These are phyloP conservation scores for Exophiala mesophila DNA, from an alignment of 2,329 filamentous ascomycete species.

Conservation along the genomic window DNA sequence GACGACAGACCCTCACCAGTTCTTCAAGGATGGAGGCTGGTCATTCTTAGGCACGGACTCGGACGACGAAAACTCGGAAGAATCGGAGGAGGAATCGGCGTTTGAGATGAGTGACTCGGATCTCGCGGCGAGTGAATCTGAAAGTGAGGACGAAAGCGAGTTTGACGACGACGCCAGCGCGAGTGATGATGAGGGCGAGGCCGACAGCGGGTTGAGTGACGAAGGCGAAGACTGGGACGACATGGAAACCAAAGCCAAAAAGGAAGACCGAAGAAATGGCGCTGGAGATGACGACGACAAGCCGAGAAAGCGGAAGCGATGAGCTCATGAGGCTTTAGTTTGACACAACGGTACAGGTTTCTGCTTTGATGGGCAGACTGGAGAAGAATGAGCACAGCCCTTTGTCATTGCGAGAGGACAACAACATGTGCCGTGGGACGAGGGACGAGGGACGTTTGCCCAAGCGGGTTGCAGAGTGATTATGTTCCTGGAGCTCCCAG, in stretches of 20 bases:
- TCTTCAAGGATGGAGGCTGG: conserved; percentile 95
- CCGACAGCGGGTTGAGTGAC: conserved; percentile 30
- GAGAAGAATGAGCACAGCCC: too few relatives aligned
- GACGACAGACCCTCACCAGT: conserved; percentile 83
- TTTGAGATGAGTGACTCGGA: conserved; percentile 90
- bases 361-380: too few relatives aligned
- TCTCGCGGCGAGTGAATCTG: conserved; percentile 60
- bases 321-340: too few relatives aligned
- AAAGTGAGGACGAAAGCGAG: conserved; percentile 83
- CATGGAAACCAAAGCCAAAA: conserved; percentile 30
- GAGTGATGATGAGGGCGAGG: conserved; percentile 46
- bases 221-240: conserved; percentile 32
- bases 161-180: conserved; percentile 90
- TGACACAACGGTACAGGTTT: too few relatives aligned
- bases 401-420: too few relatives aligned
- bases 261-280: conserved; percentile 32
- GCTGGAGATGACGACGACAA: conserved; percentile 41
- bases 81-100: conserved; percentile 80
- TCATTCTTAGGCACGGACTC: conserved; percentile 83
- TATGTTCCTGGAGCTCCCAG: too few relatives aligned
- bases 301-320: conserved; percentile 44
- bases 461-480: too few relatives aligned
- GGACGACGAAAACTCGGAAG: conserved; percentile 72
- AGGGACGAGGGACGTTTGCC: too few relatives aligned
- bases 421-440: too few relatives aligned